Conservation (phyloP, 108 stramenopile genomes). For the Parmales sp. region DNA sequence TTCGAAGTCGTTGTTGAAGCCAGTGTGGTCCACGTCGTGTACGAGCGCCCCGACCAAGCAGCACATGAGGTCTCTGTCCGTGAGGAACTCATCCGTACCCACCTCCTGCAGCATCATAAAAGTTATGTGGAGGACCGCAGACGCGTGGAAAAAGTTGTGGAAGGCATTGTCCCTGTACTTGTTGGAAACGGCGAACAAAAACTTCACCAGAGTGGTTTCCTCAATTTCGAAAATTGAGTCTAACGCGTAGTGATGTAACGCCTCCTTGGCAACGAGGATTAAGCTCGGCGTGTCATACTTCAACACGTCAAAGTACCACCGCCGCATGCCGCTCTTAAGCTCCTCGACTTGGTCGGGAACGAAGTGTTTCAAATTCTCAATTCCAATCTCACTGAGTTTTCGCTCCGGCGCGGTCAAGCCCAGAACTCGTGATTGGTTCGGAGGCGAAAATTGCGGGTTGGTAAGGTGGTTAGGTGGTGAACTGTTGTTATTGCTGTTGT, state of each 20-base stretch:
- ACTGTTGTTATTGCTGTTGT: no score
- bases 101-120: slow-evolving; percentile 32
- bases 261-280: slow-evolving; percentile 9
- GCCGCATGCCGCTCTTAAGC: no score
- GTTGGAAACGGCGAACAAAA: slow-evolving; percentile 12
- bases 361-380: no score
- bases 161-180: slow-evolving; percentile 16
- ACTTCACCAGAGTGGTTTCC: slow-evolving; percentile 8
- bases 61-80: slow-evolving; percentile 19
- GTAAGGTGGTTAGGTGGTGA: no score
- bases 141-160: slow-evolving; percentile 40
- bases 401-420: no score
- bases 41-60: slow-evolving; percentile 31
- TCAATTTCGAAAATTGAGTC: background rate
- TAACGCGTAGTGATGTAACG: slow-evolving; percentile 26
- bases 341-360: no score
- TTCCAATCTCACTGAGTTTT: no score
- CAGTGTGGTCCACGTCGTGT: slow-evolving; percentile 42
- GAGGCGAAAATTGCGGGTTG: no score
- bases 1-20: slow-evolving; percentile 27
- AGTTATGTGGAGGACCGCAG: slow-evolving; percentile 35
- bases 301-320: slow-evolving; percentile 31
- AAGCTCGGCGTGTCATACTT: slow-evolving; percentile 18
- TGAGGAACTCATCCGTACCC: slow-evolving; percentile 22
- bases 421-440: no score